Base-by-base conservation (phyloP, 2,329 filamentous ascomycete species). In the Hypoxylon sp. region DNA sequence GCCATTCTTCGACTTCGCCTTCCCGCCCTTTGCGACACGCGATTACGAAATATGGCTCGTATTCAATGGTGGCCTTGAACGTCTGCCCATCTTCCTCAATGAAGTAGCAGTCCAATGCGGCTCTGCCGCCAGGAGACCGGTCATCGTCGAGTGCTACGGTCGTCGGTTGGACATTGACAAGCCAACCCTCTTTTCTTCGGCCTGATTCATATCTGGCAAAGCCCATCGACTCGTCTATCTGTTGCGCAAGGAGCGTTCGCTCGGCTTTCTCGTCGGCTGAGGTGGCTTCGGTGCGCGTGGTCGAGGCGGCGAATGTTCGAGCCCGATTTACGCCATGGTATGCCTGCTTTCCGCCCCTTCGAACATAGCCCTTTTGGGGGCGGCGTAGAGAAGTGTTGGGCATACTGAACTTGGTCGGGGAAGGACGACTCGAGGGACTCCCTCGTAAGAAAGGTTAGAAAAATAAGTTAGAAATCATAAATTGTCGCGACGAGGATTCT, bases 71-170 rank as follows among this genome's bases (percentile, higher is more conserved):
- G 9, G 96, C 94, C 78, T 99, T 99, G 85, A 99, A 99, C 4
- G 91, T 95, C 50, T 90, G 88, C 12, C 93, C 87, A 73, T 97
- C 92, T 62, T 95, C 92, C 73, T 94, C 92, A 64, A 99, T 91
- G 80, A 99, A 99, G 82, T 97, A 99, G 80, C 93, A 97, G 80
- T 99, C 96, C 60, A 99, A 88, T 7, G 93, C 96, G 0, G 96
- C 91, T 69, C 93, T 89, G 36, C 96, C 96, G 64, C 93, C 92
- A 1, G 91, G 90, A 46, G 92, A 86, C 71, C 93, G 92, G 14
- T 94, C 87, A 76, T 98, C 95, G 78, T 97, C 84, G 83, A 77
- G 70, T 2, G 66, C 75, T 46, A 99, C 85, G 11, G 89, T 88
- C 0, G 96, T 98, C 38, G 93, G 89, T 77, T 97, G 93, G 81